A percentile compares a stretch with the other conserved stretches of the same genome.
Evolutionary conservation across 139 green algal species (phyloP).

Genomic region (Zygnema cylindricum): DNA sequence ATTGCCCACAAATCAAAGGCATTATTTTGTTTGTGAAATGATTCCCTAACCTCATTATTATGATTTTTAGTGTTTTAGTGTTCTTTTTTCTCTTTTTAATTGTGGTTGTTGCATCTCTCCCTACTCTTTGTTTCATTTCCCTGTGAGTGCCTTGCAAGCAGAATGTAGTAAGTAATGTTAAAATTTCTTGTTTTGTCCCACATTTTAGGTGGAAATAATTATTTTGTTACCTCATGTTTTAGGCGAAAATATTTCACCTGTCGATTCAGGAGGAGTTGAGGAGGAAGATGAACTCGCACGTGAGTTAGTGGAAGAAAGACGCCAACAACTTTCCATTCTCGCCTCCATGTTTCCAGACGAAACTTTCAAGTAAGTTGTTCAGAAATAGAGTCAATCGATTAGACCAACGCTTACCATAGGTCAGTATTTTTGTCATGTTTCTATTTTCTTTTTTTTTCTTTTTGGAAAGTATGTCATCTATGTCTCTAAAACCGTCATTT

Average conservation of each 20-base stretch:
- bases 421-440: not conserved
- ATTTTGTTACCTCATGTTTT: not conserved
- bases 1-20: no score
- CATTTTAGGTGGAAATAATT: not conserved
- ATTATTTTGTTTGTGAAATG: no score
- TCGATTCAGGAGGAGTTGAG: not conserved
- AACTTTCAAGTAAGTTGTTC: not conserved
- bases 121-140: not conserved
- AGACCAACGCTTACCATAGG: not conserved
- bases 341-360: slow-evolving; percentile 20
- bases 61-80: not conserved
- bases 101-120: not conserved
- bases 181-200: not conserved
- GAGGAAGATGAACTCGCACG: slow-evolving; percentile 24
- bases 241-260: not conserved
- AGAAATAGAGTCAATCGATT: not conserved
- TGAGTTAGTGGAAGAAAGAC: slow-evolving; percentile 5
- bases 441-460: not conserved
- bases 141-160: not conserved
- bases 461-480: not conserved
- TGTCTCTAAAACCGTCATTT: no score
- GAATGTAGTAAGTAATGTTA: no score
- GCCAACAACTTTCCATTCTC: not conserved
- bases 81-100: not conserved
- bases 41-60: no score